Conservation (phyloP, 768 basidiomycete species). For the Tulasnella sp. region DNA sequence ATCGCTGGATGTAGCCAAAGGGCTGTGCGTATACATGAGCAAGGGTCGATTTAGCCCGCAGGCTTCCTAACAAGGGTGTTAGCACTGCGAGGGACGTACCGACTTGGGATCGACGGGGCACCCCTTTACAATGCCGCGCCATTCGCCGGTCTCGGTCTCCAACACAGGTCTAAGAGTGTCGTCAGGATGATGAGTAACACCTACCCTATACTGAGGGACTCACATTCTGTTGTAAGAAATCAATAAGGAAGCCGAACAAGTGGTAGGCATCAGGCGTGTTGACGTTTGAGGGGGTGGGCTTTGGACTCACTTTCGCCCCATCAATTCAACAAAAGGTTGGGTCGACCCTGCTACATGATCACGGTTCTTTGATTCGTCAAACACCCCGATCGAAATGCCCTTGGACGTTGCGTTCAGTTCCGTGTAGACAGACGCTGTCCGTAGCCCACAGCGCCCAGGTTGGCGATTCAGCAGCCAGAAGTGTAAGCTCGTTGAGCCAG, state of each 20-base stretch:
- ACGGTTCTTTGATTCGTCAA: slow-evolving; percentile 43
- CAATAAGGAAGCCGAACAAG: neutral
- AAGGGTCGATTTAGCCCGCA: too few relatives aligned
- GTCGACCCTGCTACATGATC: slow-evolving; percentile 51
- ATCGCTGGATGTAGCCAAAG: slow-evolving; percentile 70
- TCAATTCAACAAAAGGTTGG: slow-evolving; percentile 78
- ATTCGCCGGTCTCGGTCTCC: slow-evolving; percentile 54
- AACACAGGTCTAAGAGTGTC: slow-evolving; percentile 57
- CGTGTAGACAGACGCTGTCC: slow-evolving; percentile 78
- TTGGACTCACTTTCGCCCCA: slow-evolving; percentile 54
- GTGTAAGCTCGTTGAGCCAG: too few relatives aligned
- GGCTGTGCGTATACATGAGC: slow-evolving; percentile 32
- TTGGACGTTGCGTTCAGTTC: slow-evolving; percentile 85
- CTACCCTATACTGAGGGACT: slow-evolving; percentile 17
- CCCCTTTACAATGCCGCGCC: slow-evolving; percentile 73
- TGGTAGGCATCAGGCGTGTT: neutral
- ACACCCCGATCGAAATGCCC: slow-evolving; percentile 74
- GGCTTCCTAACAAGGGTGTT: too few relatives aligned
- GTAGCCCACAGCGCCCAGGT: too few relatives aligned
- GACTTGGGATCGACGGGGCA: slow-evolving; percentile 55
- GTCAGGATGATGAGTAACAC: neutral
- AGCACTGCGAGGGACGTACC: slow-evolving; percentile 24
- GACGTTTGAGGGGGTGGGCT: too few relatives aligned
- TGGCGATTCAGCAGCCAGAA: neutral
- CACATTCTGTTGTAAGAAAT: slow-evolving; percentile 31